Percentiles rank a stretch among this genome's conserved stretches.
Conservation (phyloP, 306 rosid species). For the Abrus pulchellus region DNA sequence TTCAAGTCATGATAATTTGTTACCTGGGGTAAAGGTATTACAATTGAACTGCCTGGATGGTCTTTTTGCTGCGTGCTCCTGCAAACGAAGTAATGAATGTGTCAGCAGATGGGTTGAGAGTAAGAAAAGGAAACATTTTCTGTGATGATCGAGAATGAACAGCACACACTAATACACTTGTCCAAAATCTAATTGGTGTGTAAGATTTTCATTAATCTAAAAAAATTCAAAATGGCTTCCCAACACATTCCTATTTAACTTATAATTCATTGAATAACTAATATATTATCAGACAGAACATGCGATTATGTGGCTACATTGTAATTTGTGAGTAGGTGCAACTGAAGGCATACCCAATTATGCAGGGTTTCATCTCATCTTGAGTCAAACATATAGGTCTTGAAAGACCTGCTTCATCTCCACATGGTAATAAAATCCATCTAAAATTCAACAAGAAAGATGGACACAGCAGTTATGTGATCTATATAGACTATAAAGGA, state of each 20-base stretch:
- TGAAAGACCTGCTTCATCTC: slow-evolving; percentile 58
- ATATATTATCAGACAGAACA: background rate
- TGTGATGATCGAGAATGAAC: slow-evolving; percentile 26
- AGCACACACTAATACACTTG: background rate
- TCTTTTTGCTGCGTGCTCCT: slow-evolving; percentile 60
- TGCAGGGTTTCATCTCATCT: slow-evolving; percentile 70
- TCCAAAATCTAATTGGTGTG: slow-evolving; percentile 3
- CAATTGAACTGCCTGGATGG: slow-evolving; percentile 57
- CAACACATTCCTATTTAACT: background rate
- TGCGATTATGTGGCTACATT: background rate
- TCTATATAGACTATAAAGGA: slow-evolving; percentile 6
- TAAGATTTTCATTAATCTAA: slow-evolving; percentile 6
- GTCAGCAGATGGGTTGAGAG: slow-evolving; percentile 28
- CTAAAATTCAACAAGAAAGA: slow-evolving; percentile 51
- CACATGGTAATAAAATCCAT: slow-evolving; percentile 80
- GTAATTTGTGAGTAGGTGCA: background rate
- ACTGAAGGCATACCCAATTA: slow-evolving; percentile 70
- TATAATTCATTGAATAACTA: background rate
- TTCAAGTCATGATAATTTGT: slow-evolving; percentile 31
- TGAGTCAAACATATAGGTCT: slow-evolving; percentile 67
- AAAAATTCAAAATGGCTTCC: background rate
- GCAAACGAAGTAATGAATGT: slow-evolving; percentile 30
- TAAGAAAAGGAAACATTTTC: background rate
- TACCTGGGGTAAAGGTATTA: slow-evolving; percentile 76
- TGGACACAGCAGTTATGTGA: slow-evolving; percentile 3